These are phyloP conservation scores for Aspergillus arachidicola DNA, from an alignment of 2,329 filamentous ascomycete species.

Conservation along the genomic window DNA sequence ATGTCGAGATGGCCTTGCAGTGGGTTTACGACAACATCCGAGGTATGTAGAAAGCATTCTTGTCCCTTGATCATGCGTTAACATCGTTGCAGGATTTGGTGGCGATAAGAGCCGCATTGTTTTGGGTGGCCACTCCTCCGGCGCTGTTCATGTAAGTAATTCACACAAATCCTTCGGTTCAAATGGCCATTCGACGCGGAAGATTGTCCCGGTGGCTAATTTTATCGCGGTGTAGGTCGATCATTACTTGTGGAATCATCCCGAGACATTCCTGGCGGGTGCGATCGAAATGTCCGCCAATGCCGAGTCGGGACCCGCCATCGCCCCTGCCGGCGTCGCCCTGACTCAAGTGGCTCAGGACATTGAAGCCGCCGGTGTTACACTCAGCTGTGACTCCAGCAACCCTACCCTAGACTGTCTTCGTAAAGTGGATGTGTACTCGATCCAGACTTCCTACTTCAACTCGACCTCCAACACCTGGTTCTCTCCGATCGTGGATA, in stretches of 20 bases:
- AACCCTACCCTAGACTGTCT: constrained; percentile 24
- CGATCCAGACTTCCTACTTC: constrained; percentile 25
- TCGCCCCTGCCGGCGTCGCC: constrained; percentile 21
- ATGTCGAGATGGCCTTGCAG: constrained; percentile 23
- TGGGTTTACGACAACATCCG: constrained; percentile 27
- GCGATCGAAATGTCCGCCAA: constrained; percentile 29
- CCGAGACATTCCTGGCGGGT: constrained; percentile 24
- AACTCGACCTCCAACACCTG: constrained; percentile 28
- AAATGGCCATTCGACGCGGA: not conserved
- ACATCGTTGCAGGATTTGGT: constrained; percentile 20
- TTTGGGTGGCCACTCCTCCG: constrained; percentile 26
- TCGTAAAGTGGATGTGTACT: constrained; percentile 21
- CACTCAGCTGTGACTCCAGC: constrained; percentile 19
- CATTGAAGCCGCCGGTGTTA: constrained; percentile 21
- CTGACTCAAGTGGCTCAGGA: constrained; percentile 22
- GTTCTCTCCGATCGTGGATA: constrained; percentile 23
- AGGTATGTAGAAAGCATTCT: constrained; percentile 8
- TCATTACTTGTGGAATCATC: constrained; percentile 28
- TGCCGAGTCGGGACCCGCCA: constrained; percentile 23
- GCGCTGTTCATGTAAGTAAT: constrained; percentile 18
- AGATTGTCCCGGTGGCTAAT: not conserved
- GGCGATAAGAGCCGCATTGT: constrained; percentile 26
- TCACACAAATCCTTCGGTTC: not conserved
- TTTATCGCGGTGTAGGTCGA: constrained; percentile 8
- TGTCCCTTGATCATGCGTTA: not conserved